Percentiles rank a stretch among this genome's conserved stretches.
Conservation (phyloP, 441 rosid species). For the Dalechampia spathulata region DNA sequence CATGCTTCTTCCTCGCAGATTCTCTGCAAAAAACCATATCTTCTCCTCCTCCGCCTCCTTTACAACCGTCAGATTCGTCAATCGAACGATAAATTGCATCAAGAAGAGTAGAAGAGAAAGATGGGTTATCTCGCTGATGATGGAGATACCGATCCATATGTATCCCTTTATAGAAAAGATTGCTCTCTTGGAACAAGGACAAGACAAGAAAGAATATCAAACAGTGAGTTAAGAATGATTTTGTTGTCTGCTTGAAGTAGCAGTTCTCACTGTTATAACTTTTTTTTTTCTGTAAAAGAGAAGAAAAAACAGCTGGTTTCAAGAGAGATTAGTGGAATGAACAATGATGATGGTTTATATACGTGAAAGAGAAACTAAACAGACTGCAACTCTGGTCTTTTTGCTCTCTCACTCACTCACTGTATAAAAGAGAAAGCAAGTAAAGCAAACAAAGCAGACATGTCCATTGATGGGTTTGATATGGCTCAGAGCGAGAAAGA, state of each 20-base stretch:
- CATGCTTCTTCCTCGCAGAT: conserved; percentile 27
- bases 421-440: conserved; percentile 15
- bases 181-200: not conserved
- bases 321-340: conserved; percentile 18
- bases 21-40: conserved; percentile 23
- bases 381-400: conserved; percentile 7
- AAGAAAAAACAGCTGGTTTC: not conserved
- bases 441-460: conserved; percentile 23
- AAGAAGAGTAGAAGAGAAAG: conserved; percentile 88
- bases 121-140: conserved; percentile 46
- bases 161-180: not conserved
- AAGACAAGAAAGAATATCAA: conserved; percentile 12
- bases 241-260: conserved; percentile 28
- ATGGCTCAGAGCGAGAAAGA: conserved; percentile 15
- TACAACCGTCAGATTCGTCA: conserved; percentile 33
- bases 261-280: too few species aligned
- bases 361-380: not conserved
- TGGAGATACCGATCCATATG: not conserved
- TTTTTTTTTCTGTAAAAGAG: not conserved
- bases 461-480: conserved; percentile 28
- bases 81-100: conserved; percentile 89
- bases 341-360: conserved; percentile 22
- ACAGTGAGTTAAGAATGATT: conserved; percentile 32
- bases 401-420: conserved; percentile 5
- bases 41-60: conserved; percentile 8